A percentile compares a stretch with the other conserved stretches of the same genome.
Evolutionary conservation across 306 rosid genomes (phyloP).

Genomic region (Canavalia gladiata): DNA sequence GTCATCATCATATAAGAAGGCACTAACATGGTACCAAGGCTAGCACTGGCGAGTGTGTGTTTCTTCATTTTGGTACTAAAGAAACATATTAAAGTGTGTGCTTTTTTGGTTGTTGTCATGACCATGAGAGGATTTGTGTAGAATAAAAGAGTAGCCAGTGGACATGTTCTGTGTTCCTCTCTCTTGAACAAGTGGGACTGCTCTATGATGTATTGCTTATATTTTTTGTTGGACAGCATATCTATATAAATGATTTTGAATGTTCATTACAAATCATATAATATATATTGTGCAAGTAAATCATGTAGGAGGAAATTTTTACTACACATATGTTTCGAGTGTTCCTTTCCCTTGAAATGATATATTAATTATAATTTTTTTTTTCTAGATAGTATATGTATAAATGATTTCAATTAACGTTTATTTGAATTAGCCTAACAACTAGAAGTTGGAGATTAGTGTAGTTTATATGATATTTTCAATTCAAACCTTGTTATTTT

Average conservation of each 20-base stretch:
- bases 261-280: slow-evolving; percentile 1
- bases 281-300: not conserved
- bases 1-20: not conserved
- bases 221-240: slow-evolving; percentile 41
- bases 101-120: slow-evolving; percentile 28
- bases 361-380: too few species aligned
- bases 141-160: slow-evolving; percentile 53
- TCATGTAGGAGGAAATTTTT: not conserved
- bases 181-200: slow-evolving; percentile 40
- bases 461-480: too few species aligned
- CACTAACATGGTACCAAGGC: slow-evolving; percentile 43
- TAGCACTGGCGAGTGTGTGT: not conserved
- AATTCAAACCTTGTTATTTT: too few species aligned
- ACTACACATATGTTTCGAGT: not conserved
- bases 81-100: slow-evolving; percentile 31
- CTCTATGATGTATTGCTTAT: slow-evolving; percentile 48
- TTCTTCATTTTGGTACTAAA: slow-evolving; percentile 43
- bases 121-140: slow-evolving; percentile 51
- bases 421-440: too few species aligned
- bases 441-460: too few species aligned
- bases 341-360: not conserved
- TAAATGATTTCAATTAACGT: too few species aligned
- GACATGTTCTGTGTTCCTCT: slow-evolving; percentile 48
- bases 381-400: too few species aligned
- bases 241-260: slow-evolving; percentile 37